Evolutionary conservation across 768 basidiomycete species (phyloP), one percentile per base, ranked within the genome.

Genomic region (Sporobolomyces pararoseus): DNA sequence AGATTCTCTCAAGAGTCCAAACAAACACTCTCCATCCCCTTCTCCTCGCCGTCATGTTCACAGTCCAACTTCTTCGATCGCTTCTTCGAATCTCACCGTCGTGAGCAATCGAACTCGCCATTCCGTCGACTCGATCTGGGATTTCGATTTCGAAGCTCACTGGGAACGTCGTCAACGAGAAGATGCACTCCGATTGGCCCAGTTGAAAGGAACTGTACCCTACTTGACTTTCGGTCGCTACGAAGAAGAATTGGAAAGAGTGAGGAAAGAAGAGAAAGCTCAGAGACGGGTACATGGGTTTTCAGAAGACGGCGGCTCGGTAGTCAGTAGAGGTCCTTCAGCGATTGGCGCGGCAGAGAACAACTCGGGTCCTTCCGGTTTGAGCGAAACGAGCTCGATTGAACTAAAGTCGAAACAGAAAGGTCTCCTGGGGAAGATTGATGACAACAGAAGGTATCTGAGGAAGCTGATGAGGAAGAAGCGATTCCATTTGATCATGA

Each of bases 401-500:
- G 55, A 17, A 4, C 27, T 50, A 21, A 39, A 42, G 37, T 23
- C 37, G 53, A 37, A 49, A 47, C 10, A 17, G 54, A 27, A 66
- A n/a, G 50, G 42, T 46, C 2, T 54, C 1, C 14, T 62, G 23
- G 57, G n/a, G 4, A 47, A 35, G 58, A n/a, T 68, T 23, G 57
- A 60, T 17, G 19, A 64, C 25, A 59, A 63, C 44, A 61, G 71
- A 14, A 32, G 66, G 42, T 32, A 37, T 34, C 2, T 72, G 47
- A 29, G 71, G 25, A 49, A 51, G 34, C 13, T 32, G 19, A 66
- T 72, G 66, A 37, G 66, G 25, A 62, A 59, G 44, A 67, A 72
- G 57, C 39, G 63, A 44, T 63, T 72, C 32, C 71, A 72, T 58
- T 47, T 63, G 31, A 55, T 67, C 55, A 72, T 72, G 58, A 72